Evolutionary conservation across 2,329 filamentous ascomycete genomes (phyloP), one percentile per base, ranked within the genome.

Genomic region (Ceratocystis smalleyi): DNA sequence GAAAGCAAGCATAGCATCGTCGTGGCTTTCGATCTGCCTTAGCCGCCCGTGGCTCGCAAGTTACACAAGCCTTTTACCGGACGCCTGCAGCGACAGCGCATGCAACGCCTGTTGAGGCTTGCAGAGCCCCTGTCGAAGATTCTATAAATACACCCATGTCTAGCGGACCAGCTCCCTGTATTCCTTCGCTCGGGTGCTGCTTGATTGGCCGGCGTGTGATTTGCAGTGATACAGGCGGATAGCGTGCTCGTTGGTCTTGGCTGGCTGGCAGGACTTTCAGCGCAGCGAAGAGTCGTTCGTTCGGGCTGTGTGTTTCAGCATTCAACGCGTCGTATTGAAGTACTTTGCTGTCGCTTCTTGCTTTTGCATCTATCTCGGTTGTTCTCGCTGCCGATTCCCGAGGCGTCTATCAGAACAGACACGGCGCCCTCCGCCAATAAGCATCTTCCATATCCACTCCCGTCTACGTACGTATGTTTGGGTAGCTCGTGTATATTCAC

Each of bases 161-260:
- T 24, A 51, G 47, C 47, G 3, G 12, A 10, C 47, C 24, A 22
- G 10, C 47, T 24, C 47, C 47, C 19, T 51, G 47, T 51, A 27
- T 51, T 27, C 24, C 35, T 40, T 40, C 10, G 3, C 17, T 5
- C 22, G 47, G n/a, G 22, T 51, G n/a, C 22, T n/a, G 30, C 30
- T 57, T 57, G 24, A 57, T 57, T 57, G 54, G 54, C 54, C 32
- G 54, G 54, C 54, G 17, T 57, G 12, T n/a, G n/a, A 19, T 10
- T 57, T 57, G 12, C n/a, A 17, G 54, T 57, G 54, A 57, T 57
- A 57, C 54, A 57, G n/a, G 54, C 24, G 54, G 54, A n/a, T 57
- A 57, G 17, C 15, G 22, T 51, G 35, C 35, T 40, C 12, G 6
- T 19, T 22, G 2, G 7, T 22, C 47, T 51, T n/a, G 47, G n/a